Percentiles rank a stretch among this genome's conserved stretches.
phyloP scores from a whole-genome alignment of 2,329 filamentous ascomycete species.

The Calonectria fujianensis region DNA sequence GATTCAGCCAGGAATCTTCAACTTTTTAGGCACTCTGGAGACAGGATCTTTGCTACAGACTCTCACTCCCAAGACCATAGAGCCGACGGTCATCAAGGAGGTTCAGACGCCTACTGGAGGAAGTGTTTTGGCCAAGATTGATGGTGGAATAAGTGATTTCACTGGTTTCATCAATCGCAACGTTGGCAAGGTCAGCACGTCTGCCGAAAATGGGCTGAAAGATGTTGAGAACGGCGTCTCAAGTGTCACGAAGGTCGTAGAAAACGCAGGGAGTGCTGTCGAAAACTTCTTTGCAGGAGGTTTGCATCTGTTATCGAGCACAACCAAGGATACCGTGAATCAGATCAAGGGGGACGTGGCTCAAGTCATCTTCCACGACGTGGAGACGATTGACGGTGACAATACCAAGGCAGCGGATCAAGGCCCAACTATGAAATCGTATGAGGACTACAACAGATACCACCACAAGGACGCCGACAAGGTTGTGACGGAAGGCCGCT shows the following conservation, averaged over 20 bases:
- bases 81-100: background rate
- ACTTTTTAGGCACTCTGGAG: background rate
- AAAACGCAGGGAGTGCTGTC: no score
- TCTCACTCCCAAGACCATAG: background rate
- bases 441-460: background rate
- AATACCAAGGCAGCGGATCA: background rate
- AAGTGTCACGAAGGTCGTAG: no score
- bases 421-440: background rate
- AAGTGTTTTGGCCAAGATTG: background rate
- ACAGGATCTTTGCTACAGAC: background rate
- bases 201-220: background rate
- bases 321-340: no score
- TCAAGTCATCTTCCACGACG: background rate
- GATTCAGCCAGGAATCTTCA: background rate
- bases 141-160: no score
- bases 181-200: background rate
- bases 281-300: no score
- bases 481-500: background rate
- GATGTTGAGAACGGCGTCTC: background rate
- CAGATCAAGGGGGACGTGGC: no score
- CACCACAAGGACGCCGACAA: background rate
- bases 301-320: no score
- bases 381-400: background rate
- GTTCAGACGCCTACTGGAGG: background rate
- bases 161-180: background rate